A percentile compares a stretch with the other conserved stretches of the same genome.
phyloP scores from a whole-genome alignment of 805 yeast species.

The Candida tammaniensis region DNA sequence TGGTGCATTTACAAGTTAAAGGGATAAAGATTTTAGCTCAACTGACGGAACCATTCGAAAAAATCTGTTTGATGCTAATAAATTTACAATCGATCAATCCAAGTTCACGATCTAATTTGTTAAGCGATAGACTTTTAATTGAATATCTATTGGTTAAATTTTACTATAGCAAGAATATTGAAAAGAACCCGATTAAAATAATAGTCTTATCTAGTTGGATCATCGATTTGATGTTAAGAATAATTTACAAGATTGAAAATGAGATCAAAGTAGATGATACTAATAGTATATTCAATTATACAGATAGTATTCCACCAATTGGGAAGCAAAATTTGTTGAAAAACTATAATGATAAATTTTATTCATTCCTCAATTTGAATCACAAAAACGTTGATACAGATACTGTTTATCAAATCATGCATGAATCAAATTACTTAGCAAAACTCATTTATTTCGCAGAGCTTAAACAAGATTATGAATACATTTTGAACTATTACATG shows the following conservation, averaged over 20 bases:
- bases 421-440: conserved; percentile 60
- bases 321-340: conserved; percentile 6
- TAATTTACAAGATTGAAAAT: conserved; percentile 42
- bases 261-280: conserved; percentile 10
- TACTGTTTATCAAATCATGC: conserved; percentile 70
- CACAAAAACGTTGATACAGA: conserved; percentile 54
- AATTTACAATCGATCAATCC: conserved; percentile 13
- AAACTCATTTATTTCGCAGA: conserved; percentile 69
- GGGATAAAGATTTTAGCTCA: conserved; percentile 50
- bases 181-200: conserved; percentile 30
- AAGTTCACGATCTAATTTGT: conserved; percentile 6
- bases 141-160: conserved; percentile 35
- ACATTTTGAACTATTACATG: conserved; percentile 67
- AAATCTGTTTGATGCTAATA: conserved; percentile 54
- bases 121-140: conserved; percentile 26
- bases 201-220: conserved; percentile 64
- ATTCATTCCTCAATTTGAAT: conserved; percentile 50
- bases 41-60: conserved; percentile 67
- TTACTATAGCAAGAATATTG: conserved; percentile 19
- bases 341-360: conserved; percentile 22
- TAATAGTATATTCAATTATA: too few relatives aligned
- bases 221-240: conserved; percentile 53
- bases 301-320: too few relatives aligned
- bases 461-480: conserved; percentile 63
- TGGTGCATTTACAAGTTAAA: conserved; percentile 34